These are phyloP conservation scores for Irpex lacteus DNA, from an alignment of 1,284 basidiomycete genomes.

Conservation along the genomic window DNA sequence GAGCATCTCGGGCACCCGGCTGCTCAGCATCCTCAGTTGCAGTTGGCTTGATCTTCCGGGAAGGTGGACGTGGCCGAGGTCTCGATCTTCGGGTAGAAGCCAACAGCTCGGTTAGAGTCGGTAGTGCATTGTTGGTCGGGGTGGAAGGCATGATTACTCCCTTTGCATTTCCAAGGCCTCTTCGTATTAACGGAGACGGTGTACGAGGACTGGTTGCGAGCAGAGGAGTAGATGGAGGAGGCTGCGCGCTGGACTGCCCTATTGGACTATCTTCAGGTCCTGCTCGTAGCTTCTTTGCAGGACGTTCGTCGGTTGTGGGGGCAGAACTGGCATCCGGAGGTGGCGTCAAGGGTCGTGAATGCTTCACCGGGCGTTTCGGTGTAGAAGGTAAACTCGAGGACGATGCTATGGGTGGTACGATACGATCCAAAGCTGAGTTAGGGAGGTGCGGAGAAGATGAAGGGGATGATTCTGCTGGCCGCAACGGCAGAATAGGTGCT, in stretches of 20 bases:
- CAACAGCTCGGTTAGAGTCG: conserved; percentile 33
- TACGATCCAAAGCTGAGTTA: conserved; percentile 9
- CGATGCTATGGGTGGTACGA: conserved; percentile 8
- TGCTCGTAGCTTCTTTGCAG: conserved; percentile 23
- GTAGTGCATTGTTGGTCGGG: conserved; percentile 24
- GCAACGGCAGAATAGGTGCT: conserved; percentile 26
- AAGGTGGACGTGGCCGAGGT: conserved; percentile 32
- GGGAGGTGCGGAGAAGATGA: conserved; percentile 24
- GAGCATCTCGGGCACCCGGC: not conserved
- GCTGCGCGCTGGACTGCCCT: conserved; percentile 20
- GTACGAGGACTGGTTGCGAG: not conserved
- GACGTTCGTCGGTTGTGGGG: conserved; percentile 10
- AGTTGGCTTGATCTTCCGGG: conserved; percentile 23
- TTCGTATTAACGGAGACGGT: not conserved
- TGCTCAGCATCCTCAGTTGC: conserved; percentile 2
- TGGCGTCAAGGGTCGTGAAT: conserved; percentile 16
- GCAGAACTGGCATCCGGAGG: conserved; percentile 8
- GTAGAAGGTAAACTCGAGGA: conserved; percentile 20
- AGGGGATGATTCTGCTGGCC: conserved; percentile 19
- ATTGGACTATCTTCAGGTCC: conserved; percentile 6
- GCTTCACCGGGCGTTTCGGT: conserved; percentile 14
- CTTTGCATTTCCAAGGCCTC: conserved; percentile 28
- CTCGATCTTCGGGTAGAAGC: conserved; percentile 34
- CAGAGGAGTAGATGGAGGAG: conserved; percentile 25
- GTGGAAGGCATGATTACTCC: conserved; percentile 22